Evolutionary conservation across 176 grass and related monocot species (phyloP), one percentile per base, ranked within the genome.

Genomic region (Canna indica): DNA sequence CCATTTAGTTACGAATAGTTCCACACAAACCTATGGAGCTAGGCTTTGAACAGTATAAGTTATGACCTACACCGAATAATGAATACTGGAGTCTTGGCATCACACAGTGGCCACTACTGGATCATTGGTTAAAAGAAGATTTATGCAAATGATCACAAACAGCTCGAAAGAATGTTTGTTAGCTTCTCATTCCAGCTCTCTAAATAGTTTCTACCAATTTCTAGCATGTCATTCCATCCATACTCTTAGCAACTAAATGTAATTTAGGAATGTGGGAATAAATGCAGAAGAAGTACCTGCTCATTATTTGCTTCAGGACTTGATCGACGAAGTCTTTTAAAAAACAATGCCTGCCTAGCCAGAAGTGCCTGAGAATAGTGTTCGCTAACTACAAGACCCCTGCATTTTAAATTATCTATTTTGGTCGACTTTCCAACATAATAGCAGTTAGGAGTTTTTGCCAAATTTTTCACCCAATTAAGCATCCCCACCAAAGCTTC

Each of bases 401-500:
- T 87, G 67, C 70, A 26, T 77, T 70, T 81, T 50, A 0, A 1
- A 7, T 2, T 36, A 33, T 25, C 70, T 34, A 15, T 46, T 44
- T 7, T 15, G 17, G 12, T 36, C 6, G 9, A 69, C 20, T 64
- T 26, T 68, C 27, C 50, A 38, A 39, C 34, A 36, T 12, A 67
- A 76, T 42, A 24, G 44, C 81, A 46, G 0, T 2, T 62, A 54
- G 69, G 36, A 67, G 69, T 77, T 39, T 74, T 34, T 1, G 88
- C 81, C 0, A 84, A 39, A 58, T 67, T 70, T 48, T 68, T 82
- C 58, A 82, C 57, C 88, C 84, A 87, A 28, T 34, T 69, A 31
- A 91, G 69, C 84, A 84, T 74, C 63, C 78, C 84, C 13, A 47
- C 81, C 27, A 91, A 17, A 67, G 78, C 62, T 0, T 73, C 69